These are phyloP conservation scores for Lactuca saligna DNA, from an alignment of 129 eudicot genomes.

Conservation along the genomic window DNA sequence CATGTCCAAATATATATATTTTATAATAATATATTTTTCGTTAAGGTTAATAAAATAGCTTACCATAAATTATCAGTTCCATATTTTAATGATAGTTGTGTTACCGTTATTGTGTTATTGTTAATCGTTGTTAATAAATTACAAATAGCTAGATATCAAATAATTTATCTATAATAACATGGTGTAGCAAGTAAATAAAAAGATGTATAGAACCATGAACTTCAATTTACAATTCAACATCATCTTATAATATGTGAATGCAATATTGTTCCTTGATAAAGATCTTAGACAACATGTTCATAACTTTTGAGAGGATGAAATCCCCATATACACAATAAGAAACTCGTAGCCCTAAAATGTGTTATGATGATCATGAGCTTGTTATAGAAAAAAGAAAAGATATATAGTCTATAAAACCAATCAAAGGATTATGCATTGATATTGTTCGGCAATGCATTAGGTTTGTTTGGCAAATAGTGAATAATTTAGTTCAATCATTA, in stretches of 20 bases:
- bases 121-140: neutral
- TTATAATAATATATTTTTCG: neutral
- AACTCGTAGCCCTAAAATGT: neutral
- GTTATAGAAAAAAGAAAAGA: neutral
- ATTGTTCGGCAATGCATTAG: conserved; percentile 29
- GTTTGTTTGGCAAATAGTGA: conserved; percentile 36
- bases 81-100: no score
- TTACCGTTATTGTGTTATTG: neutral
- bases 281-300: neutral
- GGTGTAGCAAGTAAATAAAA: neutral
- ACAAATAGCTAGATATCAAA: neutral
- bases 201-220: neutral
- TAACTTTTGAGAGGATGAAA: neutral
- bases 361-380: neutral
- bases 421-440: conserved; percentile 1
- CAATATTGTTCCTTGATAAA: neutral
- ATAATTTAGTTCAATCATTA: conserved; percentile 36
- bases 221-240: neutral
- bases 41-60: neutral
- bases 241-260: neutral
- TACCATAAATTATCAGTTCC: no score
- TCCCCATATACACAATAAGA: neutral
- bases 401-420: neutral
- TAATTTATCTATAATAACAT: neutral
- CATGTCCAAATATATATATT: neutral